Base-by-base conservation (phyloP, 257 asterid genomes). In the Nicotiana knightiana region DNA sequence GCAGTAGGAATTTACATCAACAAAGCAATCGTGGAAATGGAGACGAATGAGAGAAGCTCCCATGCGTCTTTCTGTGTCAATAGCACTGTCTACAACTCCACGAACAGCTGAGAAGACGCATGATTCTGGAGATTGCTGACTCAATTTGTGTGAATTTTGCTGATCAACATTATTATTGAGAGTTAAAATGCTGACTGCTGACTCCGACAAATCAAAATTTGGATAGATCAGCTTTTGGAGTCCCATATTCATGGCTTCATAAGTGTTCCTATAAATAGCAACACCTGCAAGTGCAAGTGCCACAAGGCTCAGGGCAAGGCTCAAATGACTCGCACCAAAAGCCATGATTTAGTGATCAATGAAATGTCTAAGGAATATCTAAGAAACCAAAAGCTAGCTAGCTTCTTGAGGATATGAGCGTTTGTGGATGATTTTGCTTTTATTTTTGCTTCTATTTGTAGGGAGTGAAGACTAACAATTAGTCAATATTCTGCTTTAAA, bases 11-110 rank as follows among this genome's bases (percentile, higher is more conserved):
- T 26, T 26, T 48, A 80, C 83, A 7, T 80, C 83, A 18, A 80
- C 83, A 17, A 80, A 80, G 75, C 83, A 80, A 24, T 80, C 83
- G n/a, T 80, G 83, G 64, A 80, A 80, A 18, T 63, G 75, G 21
- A 80, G 83, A 1, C 83, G 83, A 30, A 80, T 80, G 55, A 80
- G 83, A 30, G 83, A 80, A 28, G 83, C 83, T 9, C 83, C 83
- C 83, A 80, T 80, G 32, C 83, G 77, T 18, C 18, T 28, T 46
- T 80, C 83, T 1, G 48, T 18, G 28, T 64, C 48, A 48, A 80
- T 80, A 33, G 77, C 83, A 55, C 35, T 68, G 21, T 39, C 35
- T 9, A 80, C 83, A 4, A 80, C 66, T 28, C 46, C 77, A 10
- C 15, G 16, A 6, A 71, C 61, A 21, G 79, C 61, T 71, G 79